phyloP scores from a whole-genome alignment of 805 yeast species.

The Myxozyma melibiosi region DNA sequence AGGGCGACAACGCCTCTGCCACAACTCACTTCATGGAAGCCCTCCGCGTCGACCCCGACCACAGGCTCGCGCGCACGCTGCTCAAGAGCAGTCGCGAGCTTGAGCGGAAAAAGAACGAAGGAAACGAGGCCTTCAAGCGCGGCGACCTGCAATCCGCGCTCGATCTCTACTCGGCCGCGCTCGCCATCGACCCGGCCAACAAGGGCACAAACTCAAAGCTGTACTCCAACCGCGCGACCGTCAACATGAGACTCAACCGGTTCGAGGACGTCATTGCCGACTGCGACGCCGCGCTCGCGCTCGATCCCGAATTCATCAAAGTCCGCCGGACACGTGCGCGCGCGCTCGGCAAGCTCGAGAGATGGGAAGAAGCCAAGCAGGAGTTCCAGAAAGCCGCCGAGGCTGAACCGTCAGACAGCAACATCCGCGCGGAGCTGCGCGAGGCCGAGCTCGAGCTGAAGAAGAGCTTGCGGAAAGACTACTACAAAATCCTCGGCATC shows the following conservation, averaged over 20 bases:
- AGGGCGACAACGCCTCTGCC: slow-evolving; percentile 46
- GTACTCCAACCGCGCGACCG: slow-evolving; percentile 87
- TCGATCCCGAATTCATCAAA: slow-evolving; percentile 72
- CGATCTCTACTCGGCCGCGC: slow-evolving; percentile 73
- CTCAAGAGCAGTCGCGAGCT: slow-evolving; percentile 42
- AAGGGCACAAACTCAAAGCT: slow-evolving; percentile 52
- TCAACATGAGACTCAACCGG: slow-evolving; percentile 72
- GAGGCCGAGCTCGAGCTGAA: slow-evolving; percentile 48
- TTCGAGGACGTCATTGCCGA: slow-evolving; percentile 79
- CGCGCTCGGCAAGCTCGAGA: slow-evolving; percentile 44
- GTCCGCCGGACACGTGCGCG: slow-evolving; percentile 50
- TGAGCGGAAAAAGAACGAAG: slow-evolving; percentile 49
- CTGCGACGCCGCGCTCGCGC: slow-evolving; percentile 65
- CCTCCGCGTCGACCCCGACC: slow-evolving; percentile 48
- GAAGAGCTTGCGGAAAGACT: slow-evolving; percentile 50
- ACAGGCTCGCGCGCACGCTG: slow-evolving; percentile 41
- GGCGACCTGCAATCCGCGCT: slow-evolving; percentile 67
- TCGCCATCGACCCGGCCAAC: slow-evolving; percentile 60
- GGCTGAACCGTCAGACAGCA: slow-evolving; percentile 43
- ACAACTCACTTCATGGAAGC: slow-evolving; percentile 46
- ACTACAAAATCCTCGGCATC: slow-evolving; percentile 66
- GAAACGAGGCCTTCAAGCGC: slow-evolving; percentile 70
- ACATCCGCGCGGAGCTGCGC: slow-evolving; percentile 44
- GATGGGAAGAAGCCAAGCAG: slow-evolving; percentile 45
- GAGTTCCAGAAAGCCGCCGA: slow-evolving; percentile 46